phyloP scores from a whole-genome alignment of 495 filamentous ascomycete genomes.

The Penicillium lividum region DNA sequence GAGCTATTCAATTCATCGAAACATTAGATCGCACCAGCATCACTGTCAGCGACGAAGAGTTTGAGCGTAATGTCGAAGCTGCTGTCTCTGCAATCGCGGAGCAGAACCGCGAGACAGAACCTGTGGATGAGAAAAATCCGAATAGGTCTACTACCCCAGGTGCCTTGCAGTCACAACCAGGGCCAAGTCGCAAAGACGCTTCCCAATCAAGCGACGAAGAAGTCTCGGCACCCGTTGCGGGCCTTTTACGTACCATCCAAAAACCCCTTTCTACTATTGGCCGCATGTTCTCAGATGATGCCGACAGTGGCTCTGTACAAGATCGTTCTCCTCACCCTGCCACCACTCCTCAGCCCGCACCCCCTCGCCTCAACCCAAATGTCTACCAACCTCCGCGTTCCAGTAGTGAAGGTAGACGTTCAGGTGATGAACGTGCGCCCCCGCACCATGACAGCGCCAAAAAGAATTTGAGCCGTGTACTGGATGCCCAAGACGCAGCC shows the following conservation, averaged over 20 bases:
- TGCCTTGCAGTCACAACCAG: conserved; percentile 43
- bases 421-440: conserved; percentile 43
- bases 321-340: conserved; percentile 50
- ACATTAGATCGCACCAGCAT: conserved; percentile 90
- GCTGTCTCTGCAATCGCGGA: conserved; percentile 97
- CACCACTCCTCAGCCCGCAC: conserved; percentile 57
- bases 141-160: conserved; percentile 10
- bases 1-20: conserved; percentile 95
- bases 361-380: conserved; percentile 60
- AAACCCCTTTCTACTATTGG: conserved; percentile 90
- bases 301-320: conserved; percentile 30
- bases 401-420: conserved; percentile 46
- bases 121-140: conserved; percentile 59
- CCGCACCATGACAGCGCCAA: conserved; percentile 20
- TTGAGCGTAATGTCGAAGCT: conserved; percentile 91
- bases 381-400: conserved; percentile 51
- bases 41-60: conserved; percentile 92
- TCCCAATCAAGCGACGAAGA: conserved; percentile 60
- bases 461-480: conserved; percentile 30
- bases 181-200: conserved; percentile 40
- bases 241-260: conserved; percentile 88
- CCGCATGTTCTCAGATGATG: conserved; percentile 92
- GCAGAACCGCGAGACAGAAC: conserved; percentile 63
- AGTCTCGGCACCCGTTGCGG: conserved; percentile 71
- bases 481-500: conserved; percentile 81